phyloP scores from a whole-genome alignment of 257 asterid genomes.

The Nemophila menziesii region DNA sequence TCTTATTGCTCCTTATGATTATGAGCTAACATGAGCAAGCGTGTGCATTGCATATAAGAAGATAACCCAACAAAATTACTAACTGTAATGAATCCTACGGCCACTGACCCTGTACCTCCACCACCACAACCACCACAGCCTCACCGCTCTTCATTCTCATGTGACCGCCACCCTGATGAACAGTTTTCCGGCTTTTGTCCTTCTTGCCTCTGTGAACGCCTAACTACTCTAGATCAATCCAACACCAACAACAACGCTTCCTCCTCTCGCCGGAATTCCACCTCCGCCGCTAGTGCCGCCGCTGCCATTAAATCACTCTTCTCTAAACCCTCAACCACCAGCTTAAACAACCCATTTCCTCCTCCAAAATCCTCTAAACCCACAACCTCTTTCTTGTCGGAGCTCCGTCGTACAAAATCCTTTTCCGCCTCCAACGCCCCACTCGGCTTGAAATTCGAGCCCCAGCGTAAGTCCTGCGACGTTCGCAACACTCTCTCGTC shows the following conservation, averaged over 20 bases:
- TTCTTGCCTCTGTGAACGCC: conserved; percentile 64
- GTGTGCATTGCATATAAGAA: background rate
- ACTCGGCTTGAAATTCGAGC: conserved; percentile 37
- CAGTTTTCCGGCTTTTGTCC: conserved; percentile 61
- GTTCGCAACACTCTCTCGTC: conserved; percentile 43
- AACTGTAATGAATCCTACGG: conserved; percentile 52
- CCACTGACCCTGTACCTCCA: conserved; percentile 40
- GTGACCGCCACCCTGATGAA: conserved; percentile 59
- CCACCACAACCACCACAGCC: conserved; percentile 63
- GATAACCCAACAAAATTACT: background rate
- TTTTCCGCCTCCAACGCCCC: conserved; percentile 63
- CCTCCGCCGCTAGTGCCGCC: conserved; percentile 46
- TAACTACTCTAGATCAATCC: conserved; percentile 45
- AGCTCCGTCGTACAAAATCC: conserved; percentile 49
- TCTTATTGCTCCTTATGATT: too few species aligned
- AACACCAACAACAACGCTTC: conserved; percentile 31
- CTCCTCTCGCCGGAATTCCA: conserved; percentile 51
- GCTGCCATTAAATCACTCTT: conserved; percentile 50
- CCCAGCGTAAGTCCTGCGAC: conserved; percentile 59
- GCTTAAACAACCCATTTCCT: too few species aligned
- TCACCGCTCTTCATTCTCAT: conserved; percentile 52
- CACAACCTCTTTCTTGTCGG: conserved; percentile 27
- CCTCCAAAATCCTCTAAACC: conserved; percentile 8
- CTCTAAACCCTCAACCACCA: conserved; percentile 26
- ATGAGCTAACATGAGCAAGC: background rate